Evolutionary conservation across 352 stramenopile species (phyloP).

Genomic region (Globisporangium yorkense): DNA sequence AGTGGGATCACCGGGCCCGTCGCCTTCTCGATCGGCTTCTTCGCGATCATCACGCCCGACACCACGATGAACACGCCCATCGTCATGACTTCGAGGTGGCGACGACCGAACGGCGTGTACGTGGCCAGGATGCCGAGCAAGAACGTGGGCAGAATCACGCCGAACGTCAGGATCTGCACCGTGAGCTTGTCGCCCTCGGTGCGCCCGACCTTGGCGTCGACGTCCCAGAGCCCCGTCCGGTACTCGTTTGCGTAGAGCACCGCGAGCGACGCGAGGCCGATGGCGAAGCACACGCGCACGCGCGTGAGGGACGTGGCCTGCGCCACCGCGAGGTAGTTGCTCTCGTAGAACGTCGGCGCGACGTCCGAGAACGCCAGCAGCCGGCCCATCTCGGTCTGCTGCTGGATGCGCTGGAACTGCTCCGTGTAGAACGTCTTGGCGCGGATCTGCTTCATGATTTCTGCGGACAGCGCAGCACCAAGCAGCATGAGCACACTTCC

Average conservation of each 20-base stretch:
- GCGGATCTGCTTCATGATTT: constrained; percentile 79
- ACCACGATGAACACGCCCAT: constrained; percentile 56
- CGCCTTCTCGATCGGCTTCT: constrained; percentile 69
- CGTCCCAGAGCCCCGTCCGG: constrained; percentile 34
- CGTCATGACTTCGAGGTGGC: constrained; percentile 61
- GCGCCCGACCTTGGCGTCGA: constrained; percentile 21
- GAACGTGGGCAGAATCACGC: constrained; percentile 51
- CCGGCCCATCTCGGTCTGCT: constrained; percentile 64
- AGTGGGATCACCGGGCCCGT: constrained; percentile 65
- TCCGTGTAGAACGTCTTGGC: constrained; percentile 73
- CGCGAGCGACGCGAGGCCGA: constrained; percentile 49
- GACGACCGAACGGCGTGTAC: constrained; percentile 38
- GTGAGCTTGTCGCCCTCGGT: constrained; percentile 31
- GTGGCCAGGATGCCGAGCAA: constrained; percentile 43
- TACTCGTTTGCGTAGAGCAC: constrained; percentile 55
- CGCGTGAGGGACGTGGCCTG: constrained; percentile 43
- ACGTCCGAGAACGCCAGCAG: constrained; percentile 59
- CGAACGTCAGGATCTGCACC: constrained; percentile 55
- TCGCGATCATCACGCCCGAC: constrained; percentile 60
- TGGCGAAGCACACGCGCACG: constrained; percentile 55
- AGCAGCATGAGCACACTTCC: not conserved
- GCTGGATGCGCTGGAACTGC: constrained; percentile 77
- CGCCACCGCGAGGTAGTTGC: constrained; percentile 50
- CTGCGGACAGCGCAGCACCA: constrained; percentile 11
- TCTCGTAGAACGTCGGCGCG: constrained; percentile 51